A percentile compares a stretch with the other conserved stretches of the same genome.
phyloP scores from a whole-genome alignment of 2,329 filamentous ascomycete genomes.

The Cadophora gregata region DNA sequence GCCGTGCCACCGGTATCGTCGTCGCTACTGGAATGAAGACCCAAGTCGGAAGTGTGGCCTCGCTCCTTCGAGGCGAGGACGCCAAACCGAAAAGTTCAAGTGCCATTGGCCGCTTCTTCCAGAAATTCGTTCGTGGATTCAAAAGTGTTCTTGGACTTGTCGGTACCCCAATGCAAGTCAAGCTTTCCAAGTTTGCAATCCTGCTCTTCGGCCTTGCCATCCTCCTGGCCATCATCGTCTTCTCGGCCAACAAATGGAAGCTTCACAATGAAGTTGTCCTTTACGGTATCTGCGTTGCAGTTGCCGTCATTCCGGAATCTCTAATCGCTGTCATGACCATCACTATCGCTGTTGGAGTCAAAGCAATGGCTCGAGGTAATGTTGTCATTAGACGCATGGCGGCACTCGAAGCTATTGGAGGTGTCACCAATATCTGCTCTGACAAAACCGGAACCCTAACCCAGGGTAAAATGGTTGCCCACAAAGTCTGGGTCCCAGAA shows the following conservation, averaged over 20 bases:
- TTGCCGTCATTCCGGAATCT: conserved; percentile 71
- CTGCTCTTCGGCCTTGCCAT: conserved; percentile 76
- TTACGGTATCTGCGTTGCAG: conserved; percentile 65
- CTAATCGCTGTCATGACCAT: conserved; percentile 74
- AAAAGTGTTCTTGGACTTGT: conserved; percentile 67
- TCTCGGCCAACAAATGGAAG: conserved; percentile 61
- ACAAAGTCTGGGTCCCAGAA: conserved; percentile 65
- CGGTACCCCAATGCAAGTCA: conserved; percentile 84
- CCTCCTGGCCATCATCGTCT: conserved; percentile 65
- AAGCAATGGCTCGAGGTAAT: conserved; percentile 67
- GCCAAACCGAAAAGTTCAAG: conserved; percentile 56
- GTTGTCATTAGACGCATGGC: conserved; percentile 71
- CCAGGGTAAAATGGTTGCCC: conserved; percentile 54
- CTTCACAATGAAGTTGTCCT: conserved; percentile 63
- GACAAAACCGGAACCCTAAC: conserved; percentile 73
- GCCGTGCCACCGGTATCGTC: conserved; percentile 72
- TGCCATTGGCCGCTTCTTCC: conserved; percentile 53
- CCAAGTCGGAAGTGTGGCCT: conserved; percentile 78
- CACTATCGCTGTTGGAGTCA: conserved; percentile 71
- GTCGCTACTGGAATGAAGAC: conserved; percentile 75
- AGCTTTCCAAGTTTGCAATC: conserved; percentile 84
- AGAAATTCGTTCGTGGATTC: conserved; percentile 50
- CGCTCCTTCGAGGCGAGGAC: conserved; percentile 65
- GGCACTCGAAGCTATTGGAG: conserved; percentile 70
- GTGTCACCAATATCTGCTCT: conserved; percentile 50